phyloP scores from a whole-genome alignment of 2,329 filamentous ascomycete genomes.

The Ophiosphaerella narmari region DNA sequence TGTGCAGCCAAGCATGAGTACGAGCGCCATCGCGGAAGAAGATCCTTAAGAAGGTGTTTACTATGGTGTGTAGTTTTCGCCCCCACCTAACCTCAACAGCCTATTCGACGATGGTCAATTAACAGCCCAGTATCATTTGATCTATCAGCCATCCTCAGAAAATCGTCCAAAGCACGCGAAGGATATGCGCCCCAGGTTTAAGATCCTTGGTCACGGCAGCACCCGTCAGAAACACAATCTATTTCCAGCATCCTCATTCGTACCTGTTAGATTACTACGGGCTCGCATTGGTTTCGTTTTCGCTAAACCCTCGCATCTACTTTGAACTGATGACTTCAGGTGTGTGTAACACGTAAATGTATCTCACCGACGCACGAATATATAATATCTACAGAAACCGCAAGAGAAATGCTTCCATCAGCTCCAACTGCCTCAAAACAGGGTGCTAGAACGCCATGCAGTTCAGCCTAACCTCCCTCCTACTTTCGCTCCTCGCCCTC shows the following conservation, averaged over 20 bases:
- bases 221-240: neutral
- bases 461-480: neutral
- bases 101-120: too few species aligned
- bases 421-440: neutral
- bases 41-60: too few species aligned
- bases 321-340: too few species aligned
- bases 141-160: neutral
- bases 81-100: too few species aligned
- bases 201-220: neutral
- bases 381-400: neutral
- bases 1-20: too few species aligned
- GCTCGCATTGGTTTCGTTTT: neutral
- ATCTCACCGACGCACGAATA: neutral
- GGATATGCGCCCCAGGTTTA: neutral
- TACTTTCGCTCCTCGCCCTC: neutral
- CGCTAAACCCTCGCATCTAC: neutral
- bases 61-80: too few species aligned
- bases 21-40: too few species aligned
- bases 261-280: neutral
- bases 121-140: too few species aligned
- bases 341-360: neutral
- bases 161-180: neutral
- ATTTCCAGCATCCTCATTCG: neutral
- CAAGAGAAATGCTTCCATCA: neutral
- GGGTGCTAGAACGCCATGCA: neutral